A percentile compares a stretch with the other conserved stretches of the same genome.
These are phyloP conservation scores for Echeveria elegans DNA, from an alignment of 164 flowering plant species.

Conservation along the genomic window DNA sequence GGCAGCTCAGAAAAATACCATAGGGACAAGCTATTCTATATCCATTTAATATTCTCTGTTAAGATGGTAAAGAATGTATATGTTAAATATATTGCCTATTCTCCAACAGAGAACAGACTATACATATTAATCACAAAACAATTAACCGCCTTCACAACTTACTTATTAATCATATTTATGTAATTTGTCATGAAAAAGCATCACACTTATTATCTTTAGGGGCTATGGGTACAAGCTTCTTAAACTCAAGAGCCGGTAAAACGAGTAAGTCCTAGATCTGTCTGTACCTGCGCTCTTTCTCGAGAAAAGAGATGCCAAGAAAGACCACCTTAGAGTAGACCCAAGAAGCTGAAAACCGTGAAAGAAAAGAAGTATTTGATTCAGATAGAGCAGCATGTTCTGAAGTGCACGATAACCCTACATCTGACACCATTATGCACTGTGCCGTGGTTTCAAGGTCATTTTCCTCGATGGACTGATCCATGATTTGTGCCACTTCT, in stretches of 20 bases:
- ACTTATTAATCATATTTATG: too few species aligned
- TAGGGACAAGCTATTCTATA: too few species aligned
- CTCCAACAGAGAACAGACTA: too few species aligned
- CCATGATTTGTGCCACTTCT: constrained; percentile 85
- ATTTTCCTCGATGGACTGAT: constrained; percentile 61
- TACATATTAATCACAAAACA: too few species aligned
- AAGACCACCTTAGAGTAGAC: constrained; percentile 69
- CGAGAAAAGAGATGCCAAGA: constrained; percentile 72
- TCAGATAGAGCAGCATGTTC: constrained; percentile 18
- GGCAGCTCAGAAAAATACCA: too few species aligned
- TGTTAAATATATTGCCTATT: too few species aligned
- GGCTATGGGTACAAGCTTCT: too few species aligned
- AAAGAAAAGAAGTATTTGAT: constrained; percentile 26
- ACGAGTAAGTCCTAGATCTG: constrained; percentile 1
- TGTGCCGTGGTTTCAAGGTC: constrained; percentile 36
- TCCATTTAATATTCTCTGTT: too few species aligned
- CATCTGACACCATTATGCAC: constrained; percentile 60
- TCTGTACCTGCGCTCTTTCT: constrained; percentile 72
- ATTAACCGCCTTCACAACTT: too few species aligned
- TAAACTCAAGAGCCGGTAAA: neutral
- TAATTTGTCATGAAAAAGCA: too few species aligned
- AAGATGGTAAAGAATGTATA: too few species aligned
- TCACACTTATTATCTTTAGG: too few species aligned
- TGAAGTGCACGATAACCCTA: constrained; percentile 25
- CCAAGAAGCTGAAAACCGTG: constrained; percentile 61